phyloP scores from a whole-genome alignment of 1,284 basidiomycete species.

The Cryptococcus depauperatus region DNA sequence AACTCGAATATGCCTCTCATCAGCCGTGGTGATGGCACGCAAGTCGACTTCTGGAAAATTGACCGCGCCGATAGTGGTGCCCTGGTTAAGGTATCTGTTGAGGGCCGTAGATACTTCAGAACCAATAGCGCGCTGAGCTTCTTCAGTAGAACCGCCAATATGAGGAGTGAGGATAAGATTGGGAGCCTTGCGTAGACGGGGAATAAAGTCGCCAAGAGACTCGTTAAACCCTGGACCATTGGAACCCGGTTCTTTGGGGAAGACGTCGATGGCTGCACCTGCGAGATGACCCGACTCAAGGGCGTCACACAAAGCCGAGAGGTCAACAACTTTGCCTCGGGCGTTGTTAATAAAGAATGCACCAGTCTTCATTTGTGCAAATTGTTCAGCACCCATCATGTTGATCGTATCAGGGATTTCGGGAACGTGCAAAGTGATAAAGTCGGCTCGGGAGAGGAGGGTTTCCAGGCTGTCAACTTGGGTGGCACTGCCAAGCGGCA shows the following conservation, averaged over 20 bases:
- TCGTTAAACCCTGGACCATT: constrained; percentile 83
- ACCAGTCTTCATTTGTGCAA: constrained; percentile 89
- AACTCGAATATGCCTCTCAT: constrained; percentile 75
- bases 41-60: constrained; percentile 99
- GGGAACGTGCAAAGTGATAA: constrained; percentile 93
- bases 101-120: constrained; percentile 85
- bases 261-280: constrained; percentile 93
- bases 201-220: constrained; percentile 72
- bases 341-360: constrained; percentile 98
- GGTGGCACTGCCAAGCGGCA: constrained; percentile 90
- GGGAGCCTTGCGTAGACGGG: constrained; percentile 60
- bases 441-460: constrained; percentile 76
- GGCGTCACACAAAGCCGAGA: constrained; percentile 76
- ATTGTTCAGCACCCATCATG: constrained; percentile 73
- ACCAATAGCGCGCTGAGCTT: constrained; percentile 96
- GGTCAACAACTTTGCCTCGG: constrained; percentile 89
- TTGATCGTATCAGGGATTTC: constrained; percentile 93
- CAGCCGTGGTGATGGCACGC: constrained; percentile 73
- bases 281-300: constrained; percentile 79
- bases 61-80: constrained; percentile 83
- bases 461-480: constrained; percentile 77
- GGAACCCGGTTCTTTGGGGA: constrained; percentile 80
- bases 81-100: constrained; percentile 84
- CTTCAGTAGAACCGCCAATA: constrained; percentile 97
- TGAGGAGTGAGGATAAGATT: constrained; percentile 96